Evolutionary conservation across 345 rosid genomes (phyloP).

Genomic region (Streptanthus diversifolius): DNA sequence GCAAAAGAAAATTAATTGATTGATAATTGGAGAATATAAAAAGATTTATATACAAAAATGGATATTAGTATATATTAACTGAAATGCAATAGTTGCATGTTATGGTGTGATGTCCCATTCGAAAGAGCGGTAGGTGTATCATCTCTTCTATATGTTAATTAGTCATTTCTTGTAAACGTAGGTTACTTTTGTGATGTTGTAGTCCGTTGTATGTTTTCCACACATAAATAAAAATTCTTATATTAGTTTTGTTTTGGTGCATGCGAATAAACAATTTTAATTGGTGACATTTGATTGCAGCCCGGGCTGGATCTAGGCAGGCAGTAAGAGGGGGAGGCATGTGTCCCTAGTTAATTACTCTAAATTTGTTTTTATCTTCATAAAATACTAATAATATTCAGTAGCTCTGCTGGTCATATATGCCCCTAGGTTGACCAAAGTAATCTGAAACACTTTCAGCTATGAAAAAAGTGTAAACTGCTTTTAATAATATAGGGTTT

Average conservation of each 20-base stretch:
- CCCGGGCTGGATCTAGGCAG: too few species aligned
- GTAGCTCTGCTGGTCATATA: too few species aligned
- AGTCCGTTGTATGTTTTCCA: not conserved
- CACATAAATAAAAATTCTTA: not conserved
- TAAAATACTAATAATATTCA: too few species aligned
- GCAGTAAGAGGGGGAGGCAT: too few species aligned
- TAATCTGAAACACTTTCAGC: too few species aligned
- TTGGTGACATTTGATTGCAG: not conserved
- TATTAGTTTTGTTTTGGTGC: too few species aligned
- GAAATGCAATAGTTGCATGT: not conserved
- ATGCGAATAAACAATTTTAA: not conserved
- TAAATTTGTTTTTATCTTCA: too few species aligned
- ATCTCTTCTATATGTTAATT: slow-evolving; percentile 5
- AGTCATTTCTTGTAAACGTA: not conserved
- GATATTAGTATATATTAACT: too few species aligned
- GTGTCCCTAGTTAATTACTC: too few species aligned
- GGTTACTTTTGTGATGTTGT: not conserved
- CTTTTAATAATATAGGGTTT: too few species aligned
- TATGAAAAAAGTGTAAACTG: too few species aligned
- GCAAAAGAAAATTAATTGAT: not conserved
- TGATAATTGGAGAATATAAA: not conserved
- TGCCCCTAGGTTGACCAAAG: too few species aligned
- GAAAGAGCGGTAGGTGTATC: slow-evolving; percentile 21
- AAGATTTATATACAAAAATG: not conserved
- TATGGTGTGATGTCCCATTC: slow-evolving; percentile 29